Conservation (phyloP, 805 yeast species). For the Komagataella ulmi region DNA sequence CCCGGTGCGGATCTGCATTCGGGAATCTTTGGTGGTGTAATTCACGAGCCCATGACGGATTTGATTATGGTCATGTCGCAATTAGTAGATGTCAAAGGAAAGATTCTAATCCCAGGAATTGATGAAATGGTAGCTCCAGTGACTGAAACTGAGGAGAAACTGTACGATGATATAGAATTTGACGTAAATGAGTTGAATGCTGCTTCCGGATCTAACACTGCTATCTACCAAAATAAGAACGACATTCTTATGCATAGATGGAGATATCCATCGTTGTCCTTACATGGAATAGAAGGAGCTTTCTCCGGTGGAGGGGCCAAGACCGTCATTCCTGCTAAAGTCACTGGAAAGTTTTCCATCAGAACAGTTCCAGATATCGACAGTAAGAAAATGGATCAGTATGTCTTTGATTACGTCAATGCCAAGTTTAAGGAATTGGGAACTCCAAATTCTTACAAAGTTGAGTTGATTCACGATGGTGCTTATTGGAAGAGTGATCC, state of each 20-base stretch:
- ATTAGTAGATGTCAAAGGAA: slow-evolving; percentile 73
- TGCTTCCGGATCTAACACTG: slow-evolving; percentile 82
- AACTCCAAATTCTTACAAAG: slow-evolving; percentile 64
- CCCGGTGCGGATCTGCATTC: slow-evolving; percentile 97
- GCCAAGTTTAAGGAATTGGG: slow-evolving; percentile 49
- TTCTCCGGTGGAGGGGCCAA: slow-evolving; percentile 92
- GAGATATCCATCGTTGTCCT: slow-evolving; percentile 93
- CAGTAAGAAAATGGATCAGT: slow-evolving; percentile 60
- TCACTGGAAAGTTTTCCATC: slow-evolving; percentile 87
- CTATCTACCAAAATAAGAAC: slow-evolving; percentile 64
- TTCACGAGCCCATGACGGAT: slow-evolving; percentile 96
- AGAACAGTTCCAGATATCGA: slow-evolving; percentile 96
- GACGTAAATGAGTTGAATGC: slow-evolving; percentile 72
- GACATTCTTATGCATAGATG: slow-evolving; percentile 94
- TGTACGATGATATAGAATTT: slow-evolving; percentile 81
- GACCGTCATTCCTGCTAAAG: slow-evolving; percentile 95
- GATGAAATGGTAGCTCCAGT: slow-evolving; percentile 92
- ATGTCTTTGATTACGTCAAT: slow-evolving; percentile 61
- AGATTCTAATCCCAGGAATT: slow-evolving; percentile 78
- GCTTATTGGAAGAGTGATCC: slow-evolving; percentile 95
- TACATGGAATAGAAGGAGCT: slow-evolving; percentile 98
- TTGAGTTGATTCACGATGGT: slow-evolving; percentile 86
- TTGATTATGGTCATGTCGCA: slow-evolving; percentile 63
- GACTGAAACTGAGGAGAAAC: slow-evolving; percentile 61
- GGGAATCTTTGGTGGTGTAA: slow-evolving; percentile 94